Conservation (phyloP, 75 land plant genomes). For the Sequoia sempervirens region DNA sequence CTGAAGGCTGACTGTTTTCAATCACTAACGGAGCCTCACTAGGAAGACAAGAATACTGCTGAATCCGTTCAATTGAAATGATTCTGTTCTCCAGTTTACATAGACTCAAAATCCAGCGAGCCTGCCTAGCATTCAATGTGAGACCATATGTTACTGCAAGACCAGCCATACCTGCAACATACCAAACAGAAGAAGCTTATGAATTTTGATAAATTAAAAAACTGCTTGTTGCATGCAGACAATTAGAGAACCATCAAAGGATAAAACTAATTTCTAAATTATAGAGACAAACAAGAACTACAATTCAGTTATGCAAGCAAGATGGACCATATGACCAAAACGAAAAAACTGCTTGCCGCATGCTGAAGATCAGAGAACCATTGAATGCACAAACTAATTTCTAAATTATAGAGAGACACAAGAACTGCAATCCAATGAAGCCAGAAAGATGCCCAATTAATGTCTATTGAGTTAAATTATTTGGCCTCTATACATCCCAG, state of each 20-base stretch:
- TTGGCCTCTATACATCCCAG: not conserved
- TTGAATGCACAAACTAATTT: not conserved
- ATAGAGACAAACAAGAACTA: not conserved
- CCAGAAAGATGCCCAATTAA: not conserved
- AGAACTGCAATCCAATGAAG: not conserved
- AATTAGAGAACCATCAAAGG: not conserved
- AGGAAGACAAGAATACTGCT: conserved; percentile 81
- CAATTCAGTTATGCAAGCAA: not conserved
- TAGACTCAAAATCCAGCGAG: conserved; percentile 81
- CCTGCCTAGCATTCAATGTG: conserved; percentile 72
- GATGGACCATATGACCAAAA: too few species aligned
- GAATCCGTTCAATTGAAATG: conserved; percentile 92
- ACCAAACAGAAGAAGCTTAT: not conserved
- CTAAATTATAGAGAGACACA: not conserved
- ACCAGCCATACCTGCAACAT: conserved; percentile 81
- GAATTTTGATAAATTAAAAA: not conserved
- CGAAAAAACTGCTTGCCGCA: not conserved
- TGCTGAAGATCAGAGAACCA: not conserved
- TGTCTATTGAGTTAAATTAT: not conserved
- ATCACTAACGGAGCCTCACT: conserved; percentile 74
- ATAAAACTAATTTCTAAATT: not conserved
- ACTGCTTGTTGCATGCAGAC: not conserved
- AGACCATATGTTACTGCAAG: conserved; percentile 96
- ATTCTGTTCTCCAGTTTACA: conserved; percentile 94
- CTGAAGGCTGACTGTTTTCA: conserved; percentile 61